Evolutionary conservation across 495 filamentous ascomycete species (phyloP).

Genomic region (Hapsidospora chrysogenum): DNA sequence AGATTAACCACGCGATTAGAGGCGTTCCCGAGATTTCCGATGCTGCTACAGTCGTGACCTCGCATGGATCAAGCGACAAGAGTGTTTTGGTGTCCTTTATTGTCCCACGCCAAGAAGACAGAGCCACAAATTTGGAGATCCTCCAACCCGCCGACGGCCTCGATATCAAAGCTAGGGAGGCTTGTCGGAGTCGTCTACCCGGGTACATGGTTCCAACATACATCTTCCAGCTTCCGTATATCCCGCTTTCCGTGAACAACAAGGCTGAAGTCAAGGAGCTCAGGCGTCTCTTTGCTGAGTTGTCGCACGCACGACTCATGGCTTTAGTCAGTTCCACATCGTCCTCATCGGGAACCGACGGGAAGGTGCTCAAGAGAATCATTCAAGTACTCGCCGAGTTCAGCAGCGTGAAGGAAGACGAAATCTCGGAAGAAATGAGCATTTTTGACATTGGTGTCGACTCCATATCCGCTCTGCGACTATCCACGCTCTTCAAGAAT

Average conservation of each 20-base stretch:
- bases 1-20: conserved; percentile 55
- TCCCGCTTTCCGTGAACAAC: conserved; percentile 59
- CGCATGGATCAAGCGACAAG: conserved; percentile 42
- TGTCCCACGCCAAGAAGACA: conserved; percentile 9
- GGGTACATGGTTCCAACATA: conserved; percentile 68
- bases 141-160: conserved; percentile 9
- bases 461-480: conserved; percentile 59
- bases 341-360: background rate
- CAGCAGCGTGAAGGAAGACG: conserved; percentile 18
- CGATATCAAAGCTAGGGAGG: conserved; percentile 21
- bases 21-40: conserved; percentile 28
- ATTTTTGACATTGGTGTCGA: conserved; percentile 74
- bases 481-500: conserved; percentile 34
- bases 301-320: conserved; percentile 38
- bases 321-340: background rate
- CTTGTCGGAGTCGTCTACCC: conserved; percentile 43
- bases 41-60: conserved; percentile 48
- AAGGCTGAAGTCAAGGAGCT: conserved; percentile 54
- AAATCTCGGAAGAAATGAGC: conserved; percentile 38
- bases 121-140: conserved; percentile 8
- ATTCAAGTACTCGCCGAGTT: conserved; percentile 32
- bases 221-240: conserved; percentile 40
- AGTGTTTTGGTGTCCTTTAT: conserved; percentile 58
- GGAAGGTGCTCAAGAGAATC: conserved; percentile 20
- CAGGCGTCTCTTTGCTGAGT: conserved; percentile 35